Evolutionary conservation across 108 stramenopile species (phyloP).

Genomic region (Cyclotella sp.): DNA sequence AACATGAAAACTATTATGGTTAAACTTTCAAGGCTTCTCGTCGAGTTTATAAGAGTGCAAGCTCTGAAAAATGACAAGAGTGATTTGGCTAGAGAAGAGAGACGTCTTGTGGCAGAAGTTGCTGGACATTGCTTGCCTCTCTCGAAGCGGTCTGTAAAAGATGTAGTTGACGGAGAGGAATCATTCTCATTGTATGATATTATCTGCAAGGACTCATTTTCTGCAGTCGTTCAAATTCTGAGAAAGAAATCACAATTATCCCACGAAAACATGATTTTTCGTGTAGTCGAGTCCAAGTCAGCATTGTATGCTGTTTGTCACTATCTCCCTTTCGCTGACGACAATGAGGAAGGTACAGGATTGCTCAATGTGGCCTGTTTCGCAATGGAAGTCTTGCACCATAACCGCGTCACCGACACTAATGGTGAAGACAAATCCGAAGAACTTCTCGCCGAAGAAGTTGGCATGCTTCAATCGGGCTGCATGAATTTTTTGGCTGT

Average conservation of each 20-base stretch:
- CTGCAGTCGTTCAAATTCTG: slow-evolving; percentile 6
- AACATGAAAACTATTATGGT: slow-evolving; percentile 6
- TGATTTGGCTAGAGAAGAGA: slow-evolving; percentile 33
- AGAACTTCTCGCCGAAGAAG: slow-evolving; percentile 15
- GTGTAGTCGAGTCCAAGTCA: slow-evolving; percentile 25
- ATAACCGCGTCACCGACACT: background rate
- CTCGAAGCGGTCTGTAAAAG: background rate
- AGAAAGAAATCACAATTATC: background rate
- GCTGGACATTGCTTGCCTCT: slow-evolving; percentile 43
- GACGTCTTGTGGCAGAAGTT: slow-evolving; percentile 31
- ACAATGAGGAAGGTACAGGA: slow-evolving; percentile 27
- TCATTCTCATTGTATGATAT: slow-evolving; percentile 21
- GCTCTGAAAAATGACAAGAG: slow-evolving; percentile 24
- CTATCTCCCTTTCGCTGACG: slow-evolving; percentile 28
- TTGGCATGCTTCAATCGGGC: slow-evolving; percentile 39
- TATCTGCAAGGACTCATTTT: slow-evolving; percentile 27
- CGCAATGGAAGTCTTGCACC: slow-evolving; percentile 27
- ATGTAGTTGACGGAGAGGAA: background rate
- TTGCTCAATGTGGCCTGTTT: slow-evolving; percentile 33
- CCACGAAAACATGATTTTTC: background rate
- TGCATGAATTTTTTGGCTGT: slow-evolving; percentile 38
- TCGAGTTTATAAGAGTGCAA: background rate
- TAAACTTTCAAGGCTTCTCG: slow-evolving; percentile 17
- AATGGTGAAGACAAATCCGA: background rate
- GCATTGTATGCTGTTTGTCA: slow-evolving; percentile 44